Base-by-base conservation (phyloP, 306 rosid genomes). In the Alnus glutinosa region DNA sequence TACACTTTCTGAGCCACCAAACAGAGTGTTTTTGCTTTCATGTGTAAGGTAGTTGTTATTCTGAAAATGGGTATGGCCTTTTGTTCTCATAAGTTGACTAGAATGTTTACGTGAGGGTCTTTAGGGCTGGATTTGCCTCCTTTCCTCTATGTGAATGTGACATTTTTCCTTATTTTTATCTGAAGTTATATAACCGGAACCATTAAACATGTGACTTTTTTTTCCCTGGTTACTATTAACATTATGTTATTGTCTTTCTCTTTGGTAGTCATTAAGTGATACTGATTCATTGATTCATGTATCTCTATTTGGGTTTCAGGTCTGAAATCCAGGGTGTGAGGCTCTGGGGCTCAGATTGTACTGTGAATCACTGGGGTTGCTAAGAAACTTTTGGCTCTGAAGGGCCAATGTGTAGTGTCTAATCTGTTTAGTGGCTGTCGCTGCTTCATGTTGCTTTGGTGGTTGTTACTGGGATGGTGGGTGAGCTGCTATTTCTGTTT, bases 381-480 rank as follows among this genome's bases (percentile, higher is more conserved):
- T 48, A 34, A 47, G 64, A 49, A 9, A 55, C 46, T 44, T 81
- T 28, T 69, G 58, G 44, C 36, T 42, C 37, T n/a, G 11, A 55
- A 54, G 15, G 39, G 42, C 69, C 9, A 76, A 39, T 34, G 28
- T 36, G 44, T 47, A 37, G 52, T 4, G 19, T 47, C 7, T 39
- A 32, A 34, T 64, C 23, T 13, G 7, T 49, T 57, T 54, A 9
- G 30, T 48, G 50, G 78, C 50, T 9, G 48, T 34, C 46, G 10
- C 61, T 10, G 73, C n/a, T 32, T 63, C n/a, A 14, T 12, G 11
- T 58, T 49, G 37, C 8, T 71, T 15, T 78, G 46, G 36, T 28
- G 23, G 14, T 66, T 52, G 16, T 51, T 71, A 64, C 71, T 75
- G 63, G 63, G n/a, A 62, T 75, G 73, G 73, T 70, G 36, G 61